Percentiles rank a stretch among this genome's conserved stretches.
phyloP scores from a whole-genome alignment of 2,329 filamentous ascomycete genomes.

The Alternaria novae-zelandiae region DNA sequence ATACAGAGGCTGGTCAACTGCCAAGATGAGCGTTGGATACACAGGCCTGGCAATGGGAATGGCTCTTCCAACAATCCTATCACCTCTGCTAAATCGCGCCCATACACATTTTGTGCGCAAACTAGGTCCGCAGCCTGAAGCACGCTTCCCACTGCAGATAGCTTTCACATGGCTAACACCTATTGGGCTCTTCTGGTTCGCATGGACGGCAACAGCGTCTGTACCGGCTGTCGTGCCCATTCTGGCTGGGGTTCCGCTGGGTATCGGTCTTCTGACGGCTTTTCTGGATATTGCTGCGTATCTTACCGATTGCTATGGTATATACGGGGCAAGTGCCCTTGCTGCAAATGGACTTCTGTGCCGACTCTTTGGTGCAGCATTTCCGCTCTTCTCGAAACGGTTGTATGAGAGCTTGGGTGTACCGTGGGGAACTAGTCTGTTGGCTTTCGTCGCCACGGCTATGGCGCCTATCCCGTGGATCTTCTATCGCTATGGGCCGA shows the following conservation, averaged over 20 bases:
- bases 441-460: conserved; percentile 49
- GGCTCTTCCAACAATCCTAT: conserved; percentile 26
- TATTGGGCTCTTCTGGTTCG: conserved; percentile 60
- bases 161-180: conserved; percentile 54
- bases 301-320: conserved; percentile 69
- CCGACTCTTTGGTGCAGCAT: not conserved
- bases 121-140: conserved; percentile 57
- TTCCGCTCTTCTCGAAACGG: not conserved
- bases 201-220: conserved; percentile 56
- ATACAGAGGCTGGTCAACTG: conserved; percentile 41
- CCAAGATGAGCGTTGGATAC: conserved; percentile 48
- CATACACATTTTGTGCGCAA: conserved; percentile 31
- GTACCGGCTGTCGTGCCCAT: conserved; percentile 63
- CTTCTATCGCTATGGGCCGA: conserved; percentile 3
- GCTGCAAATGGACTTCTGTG: not conserved
- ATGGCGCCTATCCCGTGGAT: conserved; percentile 1
- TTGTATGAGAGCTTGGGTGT: not conserved
- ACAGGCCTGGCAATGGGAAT: conserved; percentile 25
- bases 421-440: conserved; percentile 33
- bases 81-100: conserved; percentile 5
- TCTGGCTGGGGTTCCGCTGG: conserved; percentile 57
- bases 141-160: conserved; percentile 58
- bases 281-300: conserved; percentile 65
- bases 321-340: conserved; percentile 11
- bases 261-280: conserved; percentile 46